These are phyloP conservation scores for Yamadazyma diddensiae DNA, from an alignment of 1,139 yeast species.

Conservation along the genomic window DNA sequence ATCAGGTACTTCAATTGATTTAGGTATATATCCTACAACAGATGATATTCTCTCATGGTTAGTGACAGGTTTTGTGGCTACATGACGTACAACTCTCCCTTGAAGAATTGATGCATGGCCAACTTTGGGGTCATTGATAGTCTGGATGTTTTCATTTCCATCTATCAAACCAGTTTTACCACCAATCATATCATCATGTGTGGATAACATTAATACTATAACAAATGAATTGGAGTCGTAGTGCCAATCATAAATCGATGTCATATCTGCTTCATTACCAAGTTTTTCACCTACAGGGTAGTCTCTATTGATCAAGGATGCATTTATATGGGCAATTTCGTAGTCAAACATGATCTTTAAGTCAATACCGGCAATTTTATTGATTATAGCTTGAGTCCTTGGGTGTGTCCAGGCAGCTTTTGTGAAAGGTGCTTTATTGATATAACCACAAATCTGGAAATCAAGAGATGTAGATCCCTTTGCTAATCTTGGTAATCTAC, in stretches of 20 bases:
- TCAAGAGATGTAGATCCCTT: conserved; percentile 23
- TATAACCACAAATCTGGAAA: conserved; percentile 30
- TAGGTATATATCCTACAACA: conserved; percentile 45
- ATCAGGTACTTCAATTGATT: conserved; percentile 33
- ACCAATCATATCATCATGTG: conserved; percentile 27
- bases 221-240: conserved; percentile 31
- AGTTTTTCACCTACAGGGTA: conserved; percentile 13
- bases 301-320: conserved; percentile 22
- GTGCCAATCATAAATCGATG: conserved; percentile 23
- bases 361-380: conserved; percentile 21
- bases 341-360: conserved; percentile 24
- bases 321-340: conserved; percentile 29
- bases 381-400: conserved; percentile 19
- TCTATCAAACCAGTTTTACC: conserved; percentile 32
- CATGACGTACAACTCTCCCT: conserved; percentile 32
- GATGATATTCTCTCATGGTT: conserved; percentile 34
- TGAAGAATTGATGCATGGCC: conserved; percentile 34
- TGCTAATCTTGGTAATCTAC: conserved; percentile 26
- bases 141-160: conserved; percentile 25
- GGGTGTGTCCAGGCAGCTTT: conserved; percentile 20
- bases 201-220: conserved; percentile 30
- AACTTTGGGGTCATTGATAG: conserved; percentile 30
- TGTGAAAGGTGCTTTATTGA: conserved; percentile 24
- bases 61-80: conserved; percentile 31
- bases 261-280: conserved; percentile 12